phyloP scores from a whole-genome alignment of 2,329 filamentous ascomycete species.

The Orbilia oligospora region DNA sequence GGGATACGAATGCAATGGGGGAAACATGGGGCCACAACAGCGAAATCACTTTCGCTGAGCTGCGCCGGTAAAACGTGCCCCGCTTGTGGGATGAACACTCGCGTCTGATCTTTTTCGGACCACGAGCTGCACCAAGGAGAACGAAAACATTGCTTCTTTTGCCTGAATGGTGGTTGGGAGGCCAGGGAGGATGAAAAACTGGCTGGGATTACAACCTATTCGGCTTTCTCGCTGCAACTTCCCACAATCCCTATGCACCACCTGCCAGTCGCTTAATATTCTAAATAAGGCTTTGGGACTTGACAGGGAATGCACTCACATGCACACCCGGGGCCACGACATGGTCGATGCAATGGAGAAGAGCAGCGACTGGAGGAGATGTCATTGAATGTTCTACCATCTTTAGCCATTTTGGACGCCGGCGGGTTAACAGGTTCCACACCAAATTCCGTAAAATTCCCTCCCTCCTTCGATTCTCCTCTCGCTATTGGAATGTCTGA shows the following conservation, averaged over 20 bases:
- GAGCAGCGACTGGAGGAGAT: conserved; percentile 47
- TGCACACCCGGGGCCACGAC: conserved; percentile 54
- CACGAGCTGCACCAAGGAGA: conserved; percentile 27
- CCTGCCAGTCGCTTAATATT: conserved; percentile 60
- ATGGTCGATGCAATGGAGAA: conserved; percentile 40
- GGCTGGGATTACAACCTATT: conserved; percentile 50
- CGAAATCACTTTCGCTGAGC: conserved; percentile 26
- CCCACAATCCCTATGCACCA: conserved; percentile 58
- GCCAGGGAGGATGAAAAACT: conserved; percentile 18
- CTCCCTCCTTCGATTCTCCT: conserved; percentile 27
- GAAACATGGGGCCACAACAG: conserved; percentile 21
- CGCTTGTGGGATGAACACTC: conserved; percentile 36
- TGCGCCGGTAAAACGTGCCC: conserved; percentile 54
- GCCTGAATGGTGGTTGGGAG: conserved; percentile 23
- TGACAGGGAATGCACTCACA: conserved; percentile 61
- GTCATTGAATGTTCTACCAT: conserved; percentile 52
- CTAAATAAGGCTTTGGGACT: conserved; percentile 61
- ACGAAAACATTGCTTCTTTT: conserved; percentile 43
- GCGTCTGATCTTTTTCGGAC: conserved; percentile 54
- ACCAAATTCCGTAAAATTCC: conserved; percentile 50
- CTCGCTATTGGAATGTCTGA: conserved; percentile 22
- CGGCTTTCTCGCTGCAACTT: conserved; percentile 61
- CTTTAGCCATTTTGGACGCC: conserved; percentile 60
- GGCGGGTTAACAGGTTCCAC: conserved; percentile 44
- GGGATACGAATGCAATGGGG: not conserved